Evolutionary conservation across 257 asterid species (phyloP), one percentile per base, ranked within the genome.

Genomic region (Leptodermis oblonga): DNA sequence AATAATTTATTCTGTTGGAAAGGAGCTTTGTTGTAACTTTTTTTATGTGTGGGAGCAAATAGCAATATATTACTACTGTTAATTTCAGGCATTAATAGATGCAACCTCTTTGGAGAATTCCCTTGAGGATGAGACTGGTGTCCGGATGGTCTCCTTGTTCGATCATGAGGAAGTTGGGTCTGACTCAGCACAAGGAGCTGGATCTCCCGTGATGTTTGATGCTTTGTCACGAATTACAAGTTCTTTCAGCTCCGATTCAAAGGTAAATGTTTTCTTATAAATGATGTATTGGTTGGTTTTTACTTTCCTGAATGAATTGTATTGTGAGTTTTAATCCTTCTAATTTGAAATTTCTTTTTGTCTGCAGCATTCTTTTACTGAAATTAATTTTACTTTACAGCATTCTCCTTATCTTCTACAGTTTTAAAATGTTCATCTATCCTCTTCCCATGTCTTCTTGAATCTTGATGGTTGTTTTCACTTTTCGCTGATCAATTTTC

Each of bases 121-220:
- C 83, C 97, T 94, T 20, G 76, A 84, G 69, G 86, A 89, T 22
- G 99, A 94, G 82, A 83, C 73, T 31, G 96, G 97, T 65, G 80
- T 89, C 65, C 85, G 97, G 81, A 85, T 91, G 97, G 96, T 94
- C 31, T 90, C 99, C n/a, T 79, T 91, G 80, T 91, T 89, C 77
- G 97, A 94, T 82, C 99, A 94, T 30, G 99, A 91, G 81, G 99
- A 94, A 80, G 88, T 91, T 76, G 97, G 99, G 59, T 94, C 99
- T 36, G 42, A 83, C 73, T 94, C 99, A 22, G 99, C 96, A 39
- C 99, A 94, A 83, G 99, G 99, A 79, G 99, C 97, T 34, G 97
- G 99, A 72, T 94, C 99, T 62, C 97, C 99, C 3, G 97, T 82
- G 58, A 79, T 81, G 85, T 75, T 82, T 74, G 97, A 94, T 80